Evolutionary conservation across 208 protist species (phyloP), one percentile per base, ranked within the genome.

Genomic region (Strigomonas galati): DNA sequence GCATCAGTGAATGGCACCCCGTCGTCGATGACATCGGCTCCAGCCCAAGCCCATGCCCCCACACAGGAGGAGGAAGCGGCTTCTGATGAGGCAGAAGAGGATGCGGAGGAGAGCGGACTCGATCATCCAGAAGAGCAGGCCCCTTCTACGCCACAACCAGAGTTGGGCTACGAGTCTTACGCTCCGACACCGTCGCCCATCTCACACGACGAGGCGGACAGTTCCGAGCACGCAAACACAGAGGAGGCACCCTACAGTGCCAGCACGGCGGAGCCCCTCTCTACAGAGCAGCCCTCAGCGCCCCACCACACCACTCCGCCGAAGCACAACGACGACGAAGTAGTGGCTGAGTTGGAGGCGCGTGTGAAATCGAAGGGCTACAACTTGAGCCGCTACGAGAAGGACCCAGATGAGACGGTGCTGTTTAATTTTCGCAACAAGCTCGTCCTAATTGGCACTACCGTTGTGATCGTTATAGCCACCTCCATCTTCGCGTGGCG

Each of bases 401-500:
- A 59, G 37, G 58, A 67, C 52, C 69, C 2, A 28, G n/a, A 12
- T 52, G 58, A 69, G 43, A 40, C 54, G 27, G 70, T 61, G 31
- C 40, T 31, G 2, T 46, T 70, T 17, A 76, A 61, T 30, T 27
- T 65, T 31, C 58, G 28, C 9, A 81, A 67, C 3, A 54, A 51
- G 2, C 59, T 55, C 21, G 15, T 73, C 28, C 35, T 81, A 4
- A 43, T 73, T 6, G 65, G 59, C n/a, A 66, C 71, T 3, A 40
- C 19, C 9, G 55, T 70, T 28, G 56, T 76, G 12, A 31, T 81
- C 1, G 53, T 30, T 2, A 24, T 62, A n/a, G 49, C 62, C 14
- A 65, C 66, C 0, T n/a, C 53, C 15, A 49, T 81, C 1, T 61
- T 76, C 26, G 71, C 58, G 62, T 74, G 67, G 43, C 62, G 46